A percentile compares a stretch with the other conserved stretches of the same genome.
Conservation (phyloP, 495 filamentous ascomycete species). For the Lasiosphaeriaceae sp. region DNA sequence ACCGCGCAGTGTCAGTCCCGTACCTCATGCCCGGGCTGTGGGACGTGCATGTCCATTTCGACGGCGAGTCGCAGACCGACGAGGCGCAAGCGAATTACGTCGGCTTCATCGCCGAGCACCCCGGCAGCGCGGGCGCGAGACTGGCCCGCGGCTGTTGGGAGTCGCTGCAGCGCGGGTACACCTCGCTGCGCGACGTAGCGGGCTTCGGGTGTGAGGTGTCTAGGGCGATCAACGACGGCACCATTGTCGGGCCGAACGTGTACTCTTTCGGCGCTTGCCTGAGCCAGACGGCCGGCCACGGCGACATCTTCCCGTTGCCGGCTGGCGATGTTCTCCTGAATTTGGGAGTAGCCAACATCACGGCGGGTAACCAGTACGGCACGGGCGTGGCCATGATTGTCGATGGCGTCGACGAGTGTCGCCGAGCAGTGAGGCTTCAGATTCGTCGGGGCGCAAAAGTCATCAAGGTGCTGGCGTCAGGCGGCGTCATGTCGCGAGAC, state of each 20-base stretch:
- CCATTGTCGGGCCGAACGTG: slow-evolving; percentile 45
- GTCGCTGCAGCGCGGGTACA: slow-evolving; percentile 45
- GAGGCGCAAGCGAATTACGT: slow-evolving; percentile 3
- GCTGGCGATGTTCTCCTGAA: slow-evolving; percentile 29
- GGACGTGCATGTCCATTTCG: slow-evolving; percentile 50
- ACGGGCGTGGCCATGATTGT: slow-evolving; percentile 27
- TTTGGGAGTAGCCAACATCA: background rate
- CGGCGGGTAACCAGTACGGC: slow-evolving; percentile 24
- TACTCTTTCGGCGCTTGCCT: slow-evolving; percentile 40
- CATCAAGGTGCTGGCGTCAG: slow-evolving; percentile 50
- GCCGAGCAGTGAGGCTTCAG: slow-evolving; percentile 43
- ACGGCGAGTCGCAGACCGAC: slow-evolving; percentile 12
- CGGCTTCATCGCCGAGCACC: slow-evolving; percentile 6
- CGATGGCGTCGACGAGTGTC: slow-evolving; percentile 48
- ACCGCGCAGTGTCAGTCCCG: slow-evolving; percentile 31
- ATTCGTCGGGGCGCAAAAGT: slow-evolving; percentile 46
- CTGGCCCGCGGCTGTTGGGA: slow-evolving; percentile 2
- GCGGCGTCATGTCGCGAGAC: slow-evolving; percentile 42
- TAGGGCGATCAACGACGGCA: slow-evolving; percentile 42
- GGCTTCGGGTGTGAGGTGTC: slow-evolving; percentile 42
- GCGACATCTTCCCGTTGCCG: slow-evolving; percentile 39
- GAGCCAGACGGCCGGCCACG: slow-evolving; percentile 48
- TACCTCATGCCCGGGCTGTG: slow-evolving; percentile 52
- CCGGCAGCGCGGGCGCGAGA: background rate
- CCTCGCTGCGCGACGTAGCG: slow-evolving; percentile 49